Percentiles rank a stretch among this genome's conserved stretches.
Evolutionary conservation across 208 protist genomes (phyloP).

Genomic region (Plasmodiophora brassicae): DNA sequence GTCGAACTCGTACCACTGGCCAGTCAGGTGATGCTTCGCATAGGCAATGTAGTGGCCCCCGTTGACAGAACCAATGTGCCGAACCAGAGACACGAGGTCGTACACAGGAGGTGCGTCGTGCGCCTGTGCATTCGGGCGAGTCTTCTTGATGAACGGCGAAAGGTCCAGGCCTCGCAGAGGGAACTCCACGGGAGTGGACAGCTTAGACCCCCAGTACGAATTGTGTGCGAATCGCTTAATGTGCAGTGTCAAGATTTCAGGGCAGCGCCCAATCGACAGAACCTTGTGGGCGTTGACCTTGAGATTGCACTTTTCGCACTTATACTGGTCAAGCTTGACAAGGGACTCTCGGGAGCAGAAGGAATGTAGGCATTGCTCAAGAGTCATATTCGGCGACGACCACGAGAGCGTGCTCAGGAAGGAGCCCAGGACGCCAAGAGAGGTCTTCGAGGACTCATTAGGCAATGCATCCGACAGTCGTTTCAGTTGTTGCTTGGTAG

Average conservation of each 20-base stretch:
- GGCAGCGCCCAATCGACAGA: background rate
- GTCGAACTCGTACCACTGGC: slow-evolving; percentile 13
- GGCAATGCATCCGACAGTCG: background rate
- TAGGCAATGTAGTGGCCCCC: slow-evolving; percentile 10
- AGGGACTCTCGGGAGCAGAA: slow-evolving; percentile 3
- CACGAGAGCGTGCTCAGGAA: background rate
- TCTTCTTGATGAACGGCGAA: background rate
- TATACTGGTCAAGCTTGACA: background rate
- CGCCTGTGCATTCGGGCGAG: no score
- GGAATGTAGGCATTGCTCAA: background rate
- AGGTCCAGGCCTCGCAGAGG: background rate
- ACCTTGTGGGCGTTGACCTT: slow-evolving; percentile 8
- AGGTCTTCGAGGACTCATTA: background rate
- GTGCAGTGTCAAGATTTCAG: slow-evolving; percentile 1
- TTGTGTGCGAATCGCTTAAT: slow-evolving; percentile 17
- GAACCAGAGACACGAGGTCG: background rate
- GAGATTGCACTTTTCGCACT: background rate
- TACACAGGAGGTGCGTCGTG: background rate
- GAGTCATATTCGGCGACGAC: background rate
- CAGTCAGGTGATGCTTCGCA: background rate
- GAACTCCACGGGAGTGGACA: background rate
- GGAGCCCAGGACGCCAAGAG: no score
- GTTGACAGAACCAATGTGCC: slow-evolving; percentile 6
- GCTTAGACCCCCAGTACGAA: background rate
- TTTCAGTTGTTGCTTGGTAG: slow-evolving; percentile 1